Evolutionary conservation across 805 yeast species (phyloP).

Genomic region (Ogataea populi-albae): DNA sequence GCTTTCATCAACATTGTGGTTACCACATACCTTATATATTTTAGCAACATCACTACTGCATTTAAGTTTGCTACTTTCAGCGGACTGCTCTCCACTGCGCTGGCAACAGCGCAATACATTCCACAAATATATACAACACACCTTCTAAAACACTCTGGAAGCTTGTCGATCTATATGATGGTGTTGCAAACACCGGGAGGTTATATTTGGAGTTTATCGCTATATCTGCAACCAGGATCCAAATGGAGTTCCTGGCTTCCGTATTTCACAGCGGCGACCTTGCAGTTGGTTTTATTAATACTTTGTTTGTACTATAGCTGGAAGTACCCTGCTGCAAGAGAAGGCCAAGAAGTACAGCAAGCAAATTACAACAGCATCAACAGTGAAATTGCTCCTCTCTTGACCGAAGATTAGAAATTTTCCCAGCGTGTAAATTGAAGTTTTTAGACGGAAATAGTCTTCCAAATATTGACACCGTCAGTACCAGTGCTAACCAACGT

Average conservation of each 20-base stretch:
- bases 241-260: constrained; percentile 89
- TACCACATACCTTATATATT: constrained; percentile 31
- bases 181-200: constrained; percentile 89
- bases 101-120: constrained; percentile 69
- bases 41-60: constrained; percentile 16
- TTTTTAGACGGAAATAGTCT: constrained; percentile 82
- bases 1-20: constrained; percentile 34
- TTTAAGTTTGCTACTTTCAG: constrained; percentile 51
- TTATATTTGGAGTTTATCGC: constrained; percentile 69
- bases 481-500: constrained; percentile 92
- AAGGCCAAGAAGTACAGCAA: constrained; percentile 20
- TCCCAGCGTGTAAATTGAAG: not conserved
- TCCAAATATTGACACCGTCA: constrained; percentile 93
- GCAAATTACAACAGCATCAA: constrained; percentile 17
- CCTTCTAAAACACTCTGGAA: constrained; percentile 70
- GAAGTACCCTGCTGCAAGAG: constrained; percentile 16
- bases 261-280: constrained; percentile 63
- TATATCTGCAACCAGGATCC: constrained; percentile 69
- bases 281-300: constrained; percentile 59
- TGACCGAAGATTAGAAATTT: constrained; percentile 3
- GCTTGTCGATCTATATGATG: constrained; percentile 79
- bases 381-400: constrained; percentile 13
- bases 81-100: constrained; percentile 62
- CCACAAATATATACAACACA: constrained; percentile 79
- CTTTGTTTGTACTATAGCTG: constrained; percentile 57